Conservation (phyloP, 352 stramenopile genomes). For the Phytophthora macrochlamydospora region DNA sequence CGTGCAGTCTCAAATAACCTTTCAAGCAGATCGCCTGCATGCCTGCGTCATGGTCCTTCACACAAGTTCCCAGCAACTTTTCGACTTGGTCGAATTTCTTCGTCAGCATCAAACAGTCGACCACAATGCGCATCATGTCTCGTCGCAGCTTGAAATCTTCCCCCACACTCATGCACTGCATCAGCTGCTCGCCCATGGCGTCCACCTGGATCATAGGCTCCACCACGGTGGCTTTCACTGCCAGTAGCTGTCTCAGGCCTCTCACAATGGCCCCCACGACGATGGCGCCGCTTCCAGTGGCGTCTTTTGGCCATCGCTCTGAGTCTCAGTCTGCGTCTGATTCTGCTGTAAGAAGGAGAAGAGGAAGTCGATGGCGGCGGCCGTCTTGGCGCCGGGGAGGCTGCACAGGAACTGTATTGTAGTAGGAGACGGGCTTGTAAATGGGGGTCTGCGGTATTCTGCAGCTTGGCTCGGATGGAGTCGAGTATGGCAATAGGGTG, state of each 20-base stretch:
- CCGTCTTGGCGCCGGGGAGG: conserved; percentile 51
- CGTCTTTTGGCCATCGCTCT: conserved; percentile 20
- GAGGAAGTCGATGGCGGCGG: conserved; percentile 77
- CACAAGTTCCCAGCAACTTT: conserved; percentile 49
- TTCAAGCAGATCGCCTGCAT: conserved; percentile 64
- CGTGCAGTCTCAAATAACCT: conserved; percentile 57
- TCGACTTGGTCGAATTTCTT: conserved; percentile 46
- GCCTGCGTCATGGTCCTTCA: conserved; percentile 59
- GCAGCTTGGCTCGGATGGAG: conserved; percentile 44
- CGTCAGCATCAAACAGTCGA: conserved; percentile 66
- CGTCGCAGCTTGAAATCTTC: conserved; percentile 79
- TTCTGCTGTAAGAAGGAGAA: conserved; percentile 81
- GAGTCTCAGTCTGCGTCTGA: conserved; percentile 32
- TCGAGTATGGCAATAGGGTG: conserved; percentile 42
- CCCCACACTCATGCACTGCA: conserved; percentile 72
- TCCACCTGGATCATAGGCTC: conserved; percentile 85
- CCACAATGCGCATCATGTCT: conserved; percentile 75
- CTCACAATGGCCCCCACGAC: conserved; percentile 74
- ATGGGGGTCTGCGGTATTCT: conserved; percentile 51
- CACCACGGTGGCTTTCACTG: conserved; percentile 65
- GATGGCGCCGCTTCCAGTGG: conserved; percentile 41
- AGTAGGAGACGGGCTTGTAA: conserved; percentile 69
- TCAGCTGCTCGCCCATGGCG: conserved; percentile 79
- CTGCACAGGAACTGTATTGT: conserved; percentile 53
- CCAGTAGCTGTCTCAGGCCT: conserved; percentile 57